A percentile compares a stretch with the other conserved stretches of the same genome.
phyloP scores from a whole-genome alignment of 306 rosid genomes.

The Dalbergia cochinchinensis region DNA sequence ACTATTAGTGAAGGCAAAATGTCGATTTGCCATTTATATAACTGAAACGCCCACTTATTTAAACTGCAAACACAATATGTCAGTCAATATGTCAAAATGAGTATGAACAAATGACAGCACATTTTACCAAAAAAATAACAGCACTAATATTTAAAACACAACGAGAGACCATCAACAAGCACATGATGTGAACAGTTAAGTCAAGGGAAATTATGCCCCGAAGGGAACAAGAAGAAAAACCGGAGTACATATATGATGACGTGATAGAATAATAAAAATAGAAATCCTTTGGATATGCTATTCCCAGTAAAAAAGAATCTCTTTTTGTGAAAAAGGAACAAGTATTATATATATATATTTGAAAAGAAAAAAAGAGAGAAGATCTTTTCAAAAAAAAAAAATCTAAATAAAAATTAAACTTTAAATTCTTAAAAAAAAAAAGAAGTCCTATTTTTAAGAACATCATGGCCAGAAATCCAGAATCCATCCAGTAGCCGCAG shows the following conservation, averaged over 20 bases:
- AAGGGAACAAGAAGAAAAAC: background rate
- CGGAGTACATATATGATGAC: background rate
- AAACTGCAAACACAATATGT: no score
- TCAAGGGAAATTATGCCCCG: background rate
- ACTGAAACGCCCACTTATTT: no score
- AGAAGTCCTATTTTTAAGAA: background rate
- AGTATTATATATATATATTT: no score
- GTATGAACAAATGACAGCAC: no score
- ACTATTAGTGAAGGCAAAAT: no score
- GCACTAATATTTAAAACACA: background rate
- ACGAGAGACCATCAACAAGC: no score
- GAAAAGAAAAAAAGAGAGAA: no score
- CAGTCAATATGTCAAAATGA: no score
- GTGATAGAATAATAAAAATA: background rate
- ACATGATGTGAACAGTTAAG: background rate
- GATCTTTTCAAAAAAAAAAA: background rate
- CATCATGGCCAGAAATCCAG: background rate
- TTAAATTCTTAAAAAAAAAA: no score
- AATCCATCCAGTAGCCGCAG: background rate
- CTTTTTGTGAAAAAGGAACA: background rate
- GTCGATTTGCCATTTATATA: no score
- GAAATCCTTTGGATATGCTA: background rate
- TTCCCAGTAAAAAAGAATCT: background rate
- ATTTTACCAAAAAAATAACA: no score
- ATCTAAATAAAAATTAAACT: background rate